Evolutionary conservation across 331 rosid genomes (phyloP), one percentile per base, ranked within the genome.

Genomic region (Dryas integrifolia): DNA sequence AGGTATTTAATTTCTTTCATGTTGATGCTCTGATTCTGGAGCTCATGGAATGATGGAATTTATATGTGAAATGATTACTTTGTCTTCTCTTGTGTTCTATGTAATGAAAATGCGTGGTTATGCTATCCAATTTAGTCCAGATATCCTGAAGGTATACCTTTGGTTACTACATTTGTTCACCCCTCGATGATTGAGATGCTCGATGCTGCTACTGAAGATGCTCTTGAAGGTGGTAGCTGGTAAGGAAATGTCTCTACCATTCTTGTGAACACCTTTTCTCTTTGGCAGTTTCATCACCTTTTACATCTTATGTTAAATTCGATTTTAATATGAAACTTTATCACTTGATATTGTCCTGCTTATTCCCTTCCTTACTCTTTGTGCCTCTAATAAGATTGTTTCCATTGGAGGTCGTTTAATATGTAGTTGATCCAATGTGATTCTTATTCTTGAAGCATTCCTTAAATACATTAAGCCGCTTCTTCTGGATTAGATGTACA

Each of bases 121-220:
- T 81, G 67, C 62, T 70, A 81, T 80, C 82, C 83, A 95, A 82
- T 95, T 85, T 90, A 95, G 99, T 92, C 96, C 90, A 95, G 97
- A 82, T 92, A 95, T 87, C 96, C 96, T 47, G 97, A 95, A 77
- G 97, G 99, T 64, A 87, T 85, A 70, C 93, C 97, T 77, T 83
- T 95, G 58, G 89, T 83, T 75, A 84, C 96, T 65, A 85, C 88
- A 47, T 92, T 92, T 82, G 92, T 87, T 71, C 99, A 92, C 77
- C 97, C 92, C 18, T 95, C 98, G 43, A 77, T 95, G 83, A 81
- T 92, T 56, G 99, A 95, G 74, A 95, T 95, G 96, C 82, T 95
- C 82, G 99, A 95, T 87, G 85, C 96, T 85, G 84, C 98, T 49
- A 77, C 81, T 15, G 98, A 95, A 82, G 99, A 95, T 86, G 86